Evolutionary conservation across 1,284 basidiomycete species (phyloP).

Genomic region (Naganishia liquefaciens): DNA sequence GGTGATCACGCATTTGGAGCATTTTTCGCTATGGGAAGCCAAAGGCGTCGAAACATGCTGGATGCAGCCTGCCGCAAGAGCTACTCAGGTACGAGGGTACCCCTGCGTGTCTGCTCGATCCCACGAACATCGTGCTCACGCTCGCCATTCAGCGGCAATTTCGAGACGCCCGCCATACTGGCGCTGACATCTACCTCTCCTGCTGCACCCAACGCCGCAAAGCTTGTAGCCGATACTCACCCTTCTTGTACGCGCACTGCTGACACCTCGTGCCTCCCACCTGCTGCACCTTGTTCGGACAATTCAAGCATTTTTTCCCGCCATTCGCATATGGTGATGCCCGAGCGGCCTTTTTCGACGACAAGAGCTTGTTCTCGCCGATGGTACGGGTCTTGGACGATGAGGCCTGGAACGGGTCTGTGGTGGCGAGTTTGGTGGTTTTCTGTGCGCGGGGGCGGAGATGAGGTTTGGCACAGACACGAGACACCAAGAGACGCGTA

Average conservation of each 20-base stretch:
- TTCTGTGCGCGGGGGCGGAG: constrained; percentile 39
- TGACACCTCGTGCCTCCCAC: constrained; percentile 53
- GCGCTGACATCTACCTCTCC: not conserved
- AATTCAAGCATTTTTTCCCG: constrained; percentile 52
- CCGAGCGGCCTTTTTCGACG: constrained; percentile 41
- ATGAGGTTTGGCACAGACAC: not conserved
- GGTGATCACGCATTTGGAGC: not conserved
- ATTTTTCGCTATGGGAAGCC: not conserved
- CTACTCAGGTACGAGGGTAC: not conserved
- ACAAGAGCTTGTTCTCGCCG: constrained; percentile 55
- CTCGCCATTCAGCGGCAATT: too few species aligned
- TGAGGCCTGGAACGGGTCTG: constrained; percentile 50
- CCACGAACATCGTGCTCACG: too few species aligned
- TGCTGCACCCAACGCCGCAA: not conserved
- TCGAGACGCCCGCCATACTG: too few species aligned
- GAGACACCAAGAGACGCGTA: constrained; percentile 7
- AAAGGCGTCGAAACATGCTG: too few species aligned
- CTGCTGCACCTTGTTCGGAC: constrained; percentile 50
- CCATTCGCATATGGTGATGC: constrained; percentile 46
- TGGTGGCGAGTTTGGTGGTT: constrained; percentile 48
- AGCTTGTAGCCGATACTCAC: constrained; percentile 1
- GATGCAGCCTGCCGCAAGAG: not conserved
- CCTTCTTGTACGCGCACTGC: constrained; percentile 55
- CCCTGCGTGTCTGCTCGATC: not conserved
- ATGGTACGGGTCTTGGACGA: constrained; percentile 51